Evolutionary conservation across 2,329 filamentous ascomycete species (phyloP).

Genomic region (Aureobasidium namibiae): DNA sequence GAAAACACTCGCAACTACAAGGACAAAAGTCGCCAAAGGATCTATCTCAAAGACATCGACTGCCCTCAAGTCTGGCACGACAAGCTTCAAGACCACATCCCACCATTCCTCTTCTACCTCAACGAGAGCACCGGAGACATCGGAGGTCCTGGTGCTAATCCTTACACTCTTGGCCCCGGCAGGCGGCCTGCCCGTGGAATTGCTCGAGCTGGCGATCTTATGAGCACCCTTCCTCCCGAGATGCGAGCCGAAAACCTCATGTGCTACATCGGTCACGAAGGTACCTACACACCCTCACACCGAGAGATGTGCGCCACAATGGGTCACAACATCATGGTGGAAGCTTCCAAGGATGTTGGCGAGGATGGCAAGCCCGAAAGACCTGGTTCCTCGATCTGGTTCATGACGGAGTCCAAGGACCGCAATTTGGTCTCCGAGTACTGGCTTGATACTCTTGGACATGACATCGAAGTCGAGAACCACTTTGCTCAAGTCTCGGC

Average conservation of each 20-base stretch:
- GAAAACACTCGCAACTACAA: constrained; percentile 62
- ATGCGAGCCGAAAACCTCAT: constrained; percentile 96
- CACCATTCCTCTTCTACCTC: constrained; percentile 77
- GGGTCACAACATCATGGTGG: constrained; percentile 98
- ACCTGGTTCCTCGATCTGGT: constrained; percentile 89
- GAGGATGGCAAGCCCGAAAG: constrained; percentile 63
- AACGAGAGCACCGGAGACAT: constrained; percentile 64
- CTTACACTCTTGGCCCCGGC: constrained; percentile 36
- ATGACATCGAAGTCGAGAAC: constrained; percentile 94
- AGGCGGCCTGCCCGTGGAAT: constrained; percentile 48
- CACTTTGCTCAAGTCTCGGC: constrained; percentile 94
- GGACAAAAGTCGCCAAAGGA: constrained; percentile 70
- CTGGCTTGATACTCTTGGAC: constrained; percentile 84
- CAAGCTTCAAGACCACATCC: constrained; percentile 67
- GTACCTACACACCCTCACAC: constrained; percentile 91
- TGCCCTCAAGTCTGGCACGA: constrained; percentile 82
- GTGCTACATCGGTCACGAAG: constrained; percentile 97
- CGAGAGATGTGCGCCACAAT: constrained; percentile 95
- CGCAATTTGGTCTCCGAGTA: constrained; percentile 86
- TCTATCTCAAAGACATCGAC: constrained; percentile 97
- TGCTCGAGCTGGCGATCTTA: constrained; percentile 77
- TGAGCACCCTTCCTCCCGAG: constrained; percentile 77
- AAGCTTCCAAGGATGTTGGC: constrained; percentile 59
- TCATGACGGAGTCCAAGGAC: constrained; percentile 96
- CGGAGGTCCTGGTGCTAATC: constrained; percentile 47